phyloP scores from a whole-genome alignment of 2,329 filamentous ascomycete species.

The Fusarium sterilihyphosum region DNA sequence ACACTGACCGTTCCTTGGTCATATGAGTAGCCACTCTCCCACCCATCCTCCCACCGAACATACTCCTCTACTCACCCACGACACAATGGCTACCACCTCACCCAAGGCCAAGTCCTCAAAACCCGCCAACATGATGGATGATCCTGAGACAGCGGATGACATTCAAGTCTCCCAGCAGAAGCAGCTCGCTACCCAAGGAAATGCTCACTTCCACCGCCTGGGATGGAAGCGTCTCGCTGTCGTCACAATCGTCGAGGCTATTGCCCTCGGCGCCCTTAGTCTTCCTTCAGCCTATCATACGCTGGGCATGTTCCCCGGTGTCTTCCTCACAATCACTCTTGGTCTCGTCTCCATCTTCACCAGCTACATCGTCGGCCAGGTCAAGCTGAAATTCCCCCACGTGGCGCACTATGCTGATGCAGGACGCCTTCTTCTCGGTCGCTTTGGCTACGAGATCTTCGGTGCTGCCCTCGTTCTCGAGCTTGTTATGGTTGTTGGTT shows the following conservation, averaged over 20 bases:
- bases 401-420: conserved; percentile 51
- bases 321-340: conserved; percentile 54
- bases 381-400: conserved; percentile 62
- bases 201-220: conserved; percentile 34
- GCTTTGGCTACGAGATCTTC: conserved; percentile 68
- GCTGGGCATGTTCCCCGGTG: conserved; percentile 62
- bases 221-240: conserved; percentile 36
- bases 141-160: conserved; percentile 19
- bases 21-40: conserved; percentile 15
- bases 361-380: conserved; percentile 57
- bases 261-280: conserved; percentile 45
- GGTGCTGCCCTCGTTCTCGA: conserved; percentile 71
- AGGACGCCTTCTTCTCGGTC: conserved; percentile 69
- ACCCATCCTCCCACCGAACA: conserved; percentile 5
- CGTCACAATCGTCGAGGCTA: conserved; percentile 34
- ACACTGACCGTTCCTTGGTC: neutral
- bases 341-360: conserved; percentile 59
- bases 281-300: conserved; percentile 62
- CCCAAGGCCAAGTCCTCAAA: conserved; percentile 9
- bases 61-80: conserved; percentile 5
- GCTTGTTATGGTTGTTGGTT: conserved; percentile 74
- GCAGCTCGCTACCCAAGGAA: conserved; percentile 29
- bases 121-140: conserved; percentile 28
- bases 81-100: conserved; percentile 9
- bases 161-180: conserved; percentile 32